Conservation (phyloP, 1,284 basidiomycete genomes). For the Marasmius fiardii region DNA sequence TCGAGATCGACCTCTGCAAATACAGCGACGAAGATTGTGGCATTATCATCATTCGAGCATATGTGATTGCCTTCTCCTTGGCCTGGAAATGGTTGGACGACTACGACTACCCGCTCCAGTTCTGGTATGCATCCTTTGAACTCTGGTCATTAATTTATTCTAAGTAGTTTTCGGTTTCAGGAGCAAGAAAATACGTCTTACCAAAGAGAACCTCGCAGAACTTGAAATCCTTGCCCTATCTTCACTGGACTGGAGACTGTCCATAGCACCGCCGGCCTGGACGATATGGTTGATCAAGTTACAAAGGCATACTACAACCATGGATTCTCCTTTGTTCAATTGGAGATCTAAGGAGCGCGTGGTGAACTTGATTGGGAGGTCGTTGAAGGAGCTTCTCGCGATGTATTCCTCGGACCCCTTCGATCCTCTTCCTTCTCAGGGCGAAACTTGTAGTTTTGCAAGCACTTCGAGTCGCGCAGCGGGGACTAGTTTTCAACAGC, state of each 20-base stretch:
- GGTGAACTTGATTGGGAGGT: not conserved
- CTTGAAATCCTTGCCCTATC: conserved; percentile 26
- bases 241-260: conserved; percentile 24
- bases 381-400: not conserved
- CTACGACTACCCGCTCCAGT: conserved; percentile 20
- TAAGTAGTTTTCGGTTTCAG: conserved; percentile 18
- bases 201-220: conserved; percentile 24
- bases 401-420: not conserved
- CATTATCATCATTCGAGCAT: conserved; percentile 32
- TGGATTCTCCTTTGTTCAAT: not conserved
- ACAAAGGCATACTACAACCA: not conserved
- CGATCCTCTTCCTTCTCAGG: not conserved
- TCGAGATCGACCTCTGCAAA: conserved; percentile 16
- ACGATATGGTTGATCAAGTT: conserved; percentile 4
- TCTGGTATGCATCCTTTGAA: conserved; percentile 29
- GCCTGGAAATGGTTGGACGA: conserved; percentile 60
- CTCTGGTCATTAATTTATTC: not conserved
- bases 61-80: conserved; percentile 47
- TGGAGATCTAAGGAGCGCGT: not conserved
- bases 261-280: conserved; percentile 14
- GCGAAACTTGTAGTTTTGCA: not conserved
- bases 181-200: conserved; percentile 25
- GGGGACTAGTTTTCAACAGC: not conserved
- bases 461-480: not conserved
- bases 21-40: conserved; percentile 21